Evolutionary conservation across 768 basidiomycete genomes (phyloP).

Genomic region (Candolleomyces eurysporus): DNA sequence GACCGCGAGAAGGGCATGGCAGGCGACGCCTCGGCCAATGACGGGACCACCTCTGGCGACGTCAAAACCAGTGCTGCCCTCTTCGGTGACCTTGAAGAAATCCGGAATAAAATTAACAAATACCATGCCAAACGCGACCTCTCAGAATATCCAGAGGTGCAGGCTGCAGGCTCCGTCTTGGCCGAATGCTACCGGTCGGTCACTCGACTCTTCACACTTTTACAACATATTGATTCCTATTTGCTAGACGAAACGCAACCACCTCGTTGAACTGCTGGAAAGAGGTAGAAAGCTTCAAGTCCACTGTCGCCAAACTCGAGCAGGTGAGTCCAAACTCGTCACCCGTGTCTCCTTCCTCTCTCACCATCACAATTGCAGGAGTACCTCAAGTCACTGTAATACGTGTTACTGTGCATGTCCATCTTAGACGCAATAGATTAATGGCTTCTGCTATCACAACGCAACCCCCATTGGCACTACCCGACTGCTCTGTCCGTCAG

Average conservation of each 20-base stretch:
- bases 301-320: slow-evolving; percentile 65
- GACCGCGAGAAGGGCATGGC: slow-evolving; percentile 66
- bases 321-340: slow-evolving; percentile 42
- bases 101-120: slow-evolving; percentile 69
- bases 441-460: not conserved
- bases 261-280: slow-evolving; percentile 73
- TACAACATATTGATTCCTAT: slow-evolving; percentile 16
- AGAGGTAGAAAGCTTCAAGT: slow-evolving; percentile 69
- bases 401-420: slow-evolving; percentile 8
- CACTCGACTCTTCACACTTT: not conserved
- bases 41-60: slow-evolving; percentile 35
- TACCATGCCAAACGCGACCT: slow-evolving; percentile 59
- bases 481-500: slow-evolving; percentile 5
- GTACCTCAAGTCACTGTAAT: slow-evolving; percentile 61
- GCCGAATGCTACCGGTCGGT: slow-evolving; percentile 75
- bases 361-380: slow-evolving; percentile 37
- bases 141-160: slow-evolving; percentile 53
- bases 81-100: slow-evolving; percentile 73
- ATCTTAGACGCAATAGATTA: not conserved
- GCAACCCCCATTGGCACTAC: slow-evolving; percentile 10
- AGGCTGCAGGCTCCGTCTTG: slow-evolving; percentile 56
- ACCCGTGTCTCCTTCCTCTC: not conserved
- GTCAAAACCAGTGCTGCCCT: slow-evolving; percentile 61
- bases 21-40: slow-evolving; percentile 35
- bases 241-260: slow-evolving; percentile 42